These are phyloP conservation scores for Cladosporium sp. DNA, from an alignment of 2,329 filamentous ascomycete species.

Conservation along the genomic window DNA sequence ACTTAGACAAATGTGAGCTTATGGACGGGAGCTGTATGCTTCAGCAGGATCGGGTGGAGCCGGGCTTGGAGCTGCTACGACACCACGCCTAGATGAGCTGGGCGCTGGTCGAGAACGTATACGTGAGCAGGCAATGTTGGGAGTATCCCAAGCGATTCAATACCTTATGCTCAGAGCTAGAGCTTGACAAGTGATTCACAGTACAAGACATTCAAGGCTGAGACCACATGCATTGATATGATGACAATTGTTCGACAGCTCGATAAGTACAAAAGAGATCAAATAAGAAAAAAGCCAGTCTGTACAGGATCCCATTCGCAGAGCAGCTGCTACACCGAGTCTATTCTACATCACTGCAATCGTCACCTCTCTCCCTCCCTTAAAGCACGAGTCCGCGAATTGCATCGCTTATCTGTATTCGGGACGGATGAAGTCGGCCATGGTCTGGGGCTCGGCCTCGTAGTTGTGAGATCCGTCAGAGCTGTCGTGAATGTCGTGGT, in stretches of 20 bases:
- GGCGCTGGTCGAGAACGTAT: background rate
- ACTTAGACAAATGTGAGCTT: background rate
- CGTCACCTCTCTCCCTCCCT: background rate
- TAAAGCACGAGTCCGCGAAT: background rate
- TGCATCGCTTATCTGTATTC: conserved; percentile 72
- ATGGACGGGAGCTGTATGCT: background rate
- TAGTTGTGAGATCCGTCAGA: conserved; percentile 54
- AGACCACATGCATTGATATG: background rate
- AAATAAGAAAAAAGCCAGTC: conserved; percentile 9
- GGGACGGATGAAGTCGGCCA: conserved; percentile 92
- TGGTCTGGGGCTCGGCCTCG: conserved; percentile 85
- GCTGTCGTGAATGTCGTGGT: conserved; percentile 53
- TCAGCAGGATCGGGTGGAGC: background rate
- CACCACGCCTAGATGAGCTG: background rate
- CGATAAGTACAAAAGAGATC: conserved; percentile 11
- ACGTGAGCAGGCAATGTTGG: background rate
- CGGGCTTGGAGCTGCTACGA: background rate
- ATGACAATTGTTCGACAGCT: background rate
- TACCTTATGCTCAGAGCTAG: background rate
- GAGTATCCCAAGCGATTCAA: background rate
- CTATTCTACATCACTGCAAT: conserved; percentile 19
- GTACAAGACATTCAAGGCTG: background rate
- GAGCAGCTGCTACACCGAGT: conserved; percentile 10
- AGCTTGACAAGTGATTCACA: background rate
- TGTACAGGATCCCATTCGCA: conserved; percentile 19